Base-by-base conservation (phyloP, 148 eudicot genomes). In the Rhododendron vialii region DNA sequence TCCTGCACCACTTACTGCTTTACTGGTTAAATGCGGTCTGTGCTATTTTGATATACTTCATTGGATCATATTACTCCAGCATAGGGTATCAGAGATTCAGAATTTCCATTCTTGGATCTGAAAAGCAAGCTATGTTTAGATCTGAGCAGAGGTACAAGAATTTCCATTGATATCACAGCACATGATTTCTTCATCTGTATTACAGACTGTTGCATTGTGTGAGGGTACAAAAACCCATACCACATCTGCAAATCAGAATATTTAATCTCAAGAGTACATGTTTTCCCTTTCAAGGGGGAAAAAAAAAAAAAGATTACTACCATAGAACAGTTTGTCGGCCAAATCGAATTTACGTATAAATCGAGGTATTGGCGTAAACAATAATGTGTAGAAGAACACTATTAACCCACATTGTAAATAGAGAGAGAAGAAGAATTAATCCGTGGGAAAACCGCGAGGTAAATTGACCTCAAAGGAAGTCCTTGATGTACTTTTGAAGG, bases 401-500 rank as follows among this genome's bases (percentile, higher is more conserved):
- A 41, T 41, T 41, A 41, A 41, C 45, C 45, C 45, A 41, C 45
- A 41, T 41, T 41, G 45, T 5, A 7, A 6, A 41, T 41, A 41
- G 45, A 41, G 45, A 41, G 45, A 35, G 41, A 12, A 35, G 41
- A 30, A 50, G 67, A 81, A 53, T 7, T 28, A 14, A 18, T 14
- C 14, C 11, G 65, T 14, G 65, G 20, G 83, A 51, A 51, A 7
- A 30, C 15, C 26, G 18, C 0, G 30, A 20, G 14, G 18, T 7
- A 15, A 0, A 20, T 18, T n/a, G 61, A 3, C 24, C 10, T 81
- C 81, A 73, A 3, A 65, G 0, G 71, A 89, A 74, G 4, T 8
- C 12, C 8, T 51, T 71, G 30, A 82, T 30, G 78, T 89, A 88
- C 12, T 87, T 88, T 11, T 63, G 35, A 17, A 82, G 45, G 48